A percentile compares a stretch with the other conserved stretches of the same genome.
Conservation (phyloP, 2,329 filamentous ascomycete species). For the Fusarium devonianum region DNA sequence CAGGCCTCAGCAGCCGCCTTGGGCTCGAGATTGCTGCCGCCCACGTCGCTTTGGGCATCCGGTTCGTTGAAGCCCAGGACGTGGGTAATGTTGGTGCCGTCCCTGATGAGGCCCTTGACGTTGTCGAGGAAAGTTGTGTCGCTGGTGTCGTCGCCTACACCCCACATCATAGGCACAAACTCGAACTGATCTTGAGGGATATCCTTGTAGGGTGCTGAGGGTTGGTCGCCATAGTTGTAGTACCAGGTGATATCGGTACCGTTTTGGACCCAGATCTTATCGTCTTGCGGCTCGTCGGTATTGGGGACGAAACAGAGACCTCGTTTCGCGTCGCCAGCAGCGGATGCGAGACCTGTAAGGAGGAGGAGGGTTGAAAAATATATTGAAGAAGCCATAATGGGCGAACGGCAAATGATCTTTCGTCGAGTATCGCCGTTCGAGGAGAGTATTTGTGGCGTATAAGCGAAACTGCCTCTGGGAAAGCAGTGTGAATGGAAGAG, state of each 20-base stretch:
- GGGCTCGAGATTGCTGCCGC: slow-evolving; percentile 70
- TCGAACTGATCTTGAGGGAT: slow-evolving; percentile 64
- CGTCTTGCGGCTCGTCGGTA: slow-evolving; percentile 62
- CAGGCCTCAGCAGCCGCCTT: slow-evolving; percentile 70
- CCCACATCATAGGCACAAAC: slow-evolving; percentile 86
- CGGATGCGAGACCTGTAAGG: slow-evolving; percentile 37
- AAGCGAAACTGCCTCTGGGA: neutral
- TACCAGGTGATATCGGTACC: slow-evolving; percentile 77
- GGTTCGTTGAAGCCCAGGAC: slow-evolving; percentile 84
- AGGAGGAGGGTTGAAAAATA: slow-evolving; percentile 31
- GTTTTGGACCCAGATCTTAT: slow-evolving; percentile 67
- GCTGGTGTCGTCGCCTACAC: slow-evolving; percentile 55
- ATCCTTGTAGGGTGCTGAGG: slow-evolving; percentile 60
- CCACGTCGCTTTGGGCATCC: slow-evolving; percentile 62
- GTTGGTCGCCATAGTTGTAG: slow-evolving; percentile 75
- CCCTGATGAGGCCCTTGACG: slow-evolving; percentile 61
- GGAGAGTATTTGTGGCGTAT: neutral
- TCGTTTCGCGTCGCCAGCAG: slow-evolving; percentile 62
- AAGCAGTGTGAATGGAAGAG: neutral
- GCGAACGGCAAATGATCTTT: neutral
- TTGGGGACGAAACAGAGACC: slow-evolving; percentile 75
- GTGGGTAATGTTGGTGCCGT: slow-evolving; percentile 66
- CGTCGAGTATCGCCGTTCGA: neutral
- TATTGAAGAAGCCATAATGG: slow-evolving; percentile 18
- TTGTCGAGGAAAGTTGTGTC: slow-evolving; percentile 67